phyloP scores from a whole-genome alignment of 2,329 filamentous ascomycete species.

The Fusarium clavum region DNA sequence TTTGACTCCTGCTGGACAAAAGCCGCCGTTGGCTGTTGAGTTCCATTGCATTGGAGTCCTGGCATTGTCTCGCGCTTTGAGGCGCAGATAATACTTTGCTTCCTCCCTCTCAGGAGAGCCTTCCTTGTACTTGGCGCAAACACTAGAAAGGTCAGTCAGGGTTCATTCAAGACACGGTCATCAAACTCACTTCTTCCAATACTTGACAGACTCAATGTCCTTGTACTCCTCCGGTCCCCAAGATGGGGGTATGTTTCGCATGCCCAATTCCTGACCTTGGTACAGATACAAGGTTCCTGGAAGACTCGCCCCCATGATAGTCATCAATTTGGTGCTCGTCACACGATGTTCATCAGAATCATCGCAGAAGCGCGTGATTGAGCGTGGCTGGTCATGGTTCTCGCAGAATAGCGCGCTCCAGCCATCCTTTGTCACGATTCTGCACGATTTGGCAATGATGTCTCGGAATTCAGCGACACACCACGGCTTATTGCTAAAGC shows the following conservation, averaged over 20 bases:
- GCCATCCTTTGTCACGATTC: neutral
- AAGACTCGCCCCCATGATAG: slow-evolving; percentile 63
- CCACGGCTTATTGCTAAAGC: slow-evolving; percentile 1
- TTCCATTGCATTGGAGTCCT: slow-evolving; percentile 75
- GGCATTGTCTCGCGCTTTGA: slow-evolving; percentile 67
- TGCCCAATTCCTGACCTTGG: slow-evolving; percentile 75
- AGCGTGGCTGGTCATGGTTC: slow-evolving; percentile 73
- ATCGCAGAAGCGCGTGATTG: slow-evolving; percentile 66
- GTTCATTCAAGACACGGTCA: accelerated
- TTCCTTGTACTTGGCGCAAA: neutral
- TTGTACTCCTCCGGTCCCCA: slow-evolving; percentile 69
- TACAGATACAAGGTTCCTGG: slow-evolving; percentile 73
- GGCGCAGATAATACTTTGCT: slow-evolving; percentile 49
- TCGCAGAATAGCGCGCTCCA: slow-evolving; percentile 58
- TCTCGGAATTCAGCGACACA: neutral
- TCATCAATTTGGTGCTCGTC: slow-evolving; percentile 68
- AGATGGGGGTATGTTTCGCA: slow-evolving; percentile 67
- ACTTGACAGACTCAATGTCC: slow-evolving; percentile 55
- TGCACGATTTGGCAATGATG: neutral
- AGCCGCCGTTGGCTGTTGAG: slow-evolving; percentile 48
- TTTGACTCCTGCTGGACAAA: slow-evolving; percentile 52
- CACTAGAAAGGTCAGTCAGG: neutral
- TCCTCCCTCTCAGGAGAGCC: slow-evolving; percentile 45
- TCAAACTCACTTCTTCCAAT: slow-evolving; percentile 10
- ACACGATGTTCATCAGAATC: slow-evolving; percentile 61